Conservation (phyloP, 495 filamentous ascomycete genomes). For the Choiromyces venosus region DNA sequence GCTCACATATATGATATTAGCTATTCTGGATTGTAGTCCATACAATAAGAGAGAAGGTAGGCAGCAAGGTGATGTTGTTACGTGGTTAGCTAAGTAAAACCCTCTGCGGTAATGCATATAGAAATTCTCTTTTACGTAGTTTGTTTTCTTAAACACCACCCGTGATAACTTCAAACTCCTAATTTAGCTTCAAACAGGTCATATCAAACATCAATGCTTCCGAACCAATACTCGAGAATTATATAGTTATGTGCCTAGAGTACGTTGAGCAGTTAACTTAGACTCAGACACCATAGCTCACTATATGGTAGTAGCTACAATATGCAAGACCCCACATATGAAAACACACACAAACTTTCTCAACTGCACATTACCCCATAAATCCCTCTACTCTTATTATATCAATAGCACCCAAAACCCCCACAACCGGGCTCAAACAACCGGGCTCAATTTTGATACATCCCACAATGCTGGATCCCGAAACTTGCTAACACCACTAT, state of each 20-base stretch:
- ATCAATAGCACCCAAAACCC: neutral
- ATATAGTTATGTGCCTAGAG: neutral
- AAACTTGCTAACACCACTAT: neutral
- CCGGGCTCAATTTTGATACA: neutral
- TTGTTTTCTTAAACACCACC: neutral
- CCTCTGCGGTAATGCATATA: neutral
- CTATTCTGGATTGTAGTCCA: neutral
- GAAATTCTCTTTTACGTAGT: neutral
- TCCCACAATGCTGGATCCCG: neutral
- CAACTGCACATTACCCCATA: neutral
- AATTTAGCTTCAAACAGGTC: neutral
- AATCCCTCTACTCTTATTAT: neutral
- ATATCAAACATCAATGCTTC: neutral
- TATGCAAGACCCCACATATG: neutral
- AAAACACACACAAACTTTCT: neutral
- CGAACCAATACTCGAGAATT: neutral
- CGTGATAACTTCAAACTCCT: neutral
- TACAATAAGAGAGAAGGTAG: neutral
- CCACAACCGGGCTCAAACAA: neutral
- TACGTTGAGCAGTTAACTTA: neutral
- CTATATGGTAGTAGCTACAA: neutral
- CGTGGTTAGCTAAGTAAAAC: neutral
- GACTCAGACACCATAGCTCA: neutral
- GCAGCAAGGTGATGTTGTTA: neutral
- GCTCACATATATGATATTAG: neutral